Evolutionary conservation across 805 yeast genomes (phyloP).

Genomic region (Candida quercuum): DNA sequence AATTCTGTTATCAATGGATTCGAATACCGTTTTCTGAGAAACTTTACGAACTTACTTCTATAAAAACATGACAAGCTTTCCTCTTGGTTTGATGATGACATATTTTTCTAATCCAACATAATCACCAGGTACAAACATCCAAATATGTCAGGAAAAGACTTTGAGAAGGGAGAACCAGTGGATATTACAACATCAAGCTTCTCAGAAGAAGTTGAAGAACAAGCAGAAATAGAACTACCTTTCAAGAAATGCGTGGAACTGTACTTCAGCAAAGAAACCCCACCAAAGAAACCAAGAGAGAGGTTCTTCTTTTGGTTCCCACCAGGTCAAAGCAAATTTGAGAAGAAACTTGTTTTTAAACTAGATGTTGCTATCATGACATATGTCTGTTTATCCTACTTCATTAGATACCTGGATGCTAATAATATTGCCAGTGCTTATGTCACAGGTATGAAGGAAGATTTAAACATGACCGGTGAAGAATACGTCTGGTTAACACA

Average conservation of each 20-base stretch:
- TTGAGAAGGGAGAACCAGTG: too few species aligned
- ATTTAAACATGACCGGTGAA: slow-evolving; percentile 46
- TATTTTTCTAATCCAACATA: too few species aligned
- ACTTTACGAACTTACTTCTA: too few species aligned
- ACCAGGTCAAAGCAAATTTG: slow-evolving; percentile 10
- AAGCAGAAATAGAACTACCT: slow-evolving; percentile 2
- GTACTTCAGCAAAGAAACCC: slow-evolving; percentile 11
- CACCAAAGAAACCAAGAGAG: slow-evolving; percentile 8
- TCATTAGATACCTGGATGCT: slow-evolving; percentile 14
- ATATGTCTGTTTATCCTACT: slow-evolving; percentile 14
- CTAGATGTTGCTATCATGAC: slow-evolving; percentile 11
- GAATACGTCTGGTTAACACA: slow-evolving; percentile 21
- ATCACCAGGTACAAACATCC: too few species aligned
- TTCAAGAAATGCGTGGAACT: slow-evolving; percentile 9
- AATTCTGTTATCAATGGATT: too few species aligned
- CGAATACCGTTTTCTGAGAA: too few species aligned
- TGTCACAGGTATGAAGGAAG: slow-evolving; percentile 51
- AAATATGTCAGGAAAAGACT: too few species aligned
- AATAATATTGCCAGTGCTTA: slow-evolving; percentile 42
- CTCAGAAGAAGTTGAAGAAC: not conserved
- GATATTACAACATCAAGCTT: too few species aligned
- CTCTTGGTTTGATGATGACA: too few species aligned
- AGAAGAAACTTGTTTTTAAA: slow-evolving; percentile 14
- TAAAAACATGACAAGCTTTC: too few species aligned
- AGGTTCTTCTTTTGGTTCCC: slow-evolving; percentile 19